Conservation (phyloP, 2,329 filamentous ascomycete genomes). For the Nigrospora osmanthi region DNA sequence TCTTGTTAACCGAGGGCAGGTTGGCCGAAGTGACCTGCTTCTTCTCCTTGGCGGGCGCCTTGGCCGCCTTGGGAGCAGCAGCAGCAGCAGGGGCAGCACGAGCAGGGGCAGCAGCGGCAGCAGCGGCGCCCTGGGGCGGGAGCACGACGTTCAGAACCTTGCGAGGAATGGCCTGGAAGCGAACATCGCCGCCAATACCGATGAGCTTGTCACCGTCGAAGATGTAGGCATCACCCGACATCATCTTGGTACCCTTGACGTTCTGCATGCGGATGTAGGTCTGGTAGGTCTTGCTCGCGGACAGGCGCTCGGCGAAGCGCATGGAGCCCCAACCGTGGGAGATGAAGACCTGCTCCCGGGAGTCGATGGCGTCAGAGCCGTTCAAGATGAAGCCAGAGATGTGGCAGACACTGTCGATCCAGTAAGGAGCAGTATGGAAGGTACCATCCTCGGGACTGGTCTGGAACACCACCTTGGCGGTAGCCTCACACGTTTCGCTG, state of each 20-base stretch:
- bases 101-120: slow-evolving; percentile 25
- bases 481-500: slow-evolving; percentile 42
- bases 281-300: slow-evolving; percentile 39
- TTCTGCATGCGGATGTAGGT: slow-evolving; percentile 52
- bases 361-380: slow-evolving; percentile 46
- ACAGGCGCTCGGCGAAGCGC: slow-evolving; percentile 38
- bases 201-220: slow-evolving; percentile 44
- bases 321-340: slow-evolving; percentile 52
- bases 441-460: slow-evolving; percentile 37
- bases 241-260: slow-evolving; percentile 40
- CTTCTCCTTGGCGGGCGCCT: slow-evolving; percentile 29
- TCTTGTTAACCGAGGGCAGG: slow-evolving; percentile 41
- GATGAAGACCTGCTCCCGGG: slow-evolving; percentile 47
- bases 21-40: slow-evolving; percentile 37
- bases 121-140: slow-evolving; percentile 46
- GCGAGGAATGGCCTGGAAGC: slow-evolving; percentile 61
- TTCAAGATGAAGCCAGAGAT: slow-evolving; percentile 56
- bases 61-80: slow-evolving; percentile 24
- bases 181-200: slow-evolving; percentile 45
- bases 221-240: slow-evolving; percentile 45
- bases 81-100: slow-evolving; percentile 21
- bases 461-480: slow-evolving; percentile 44
- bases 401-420: slow-evolving; percentile 51
- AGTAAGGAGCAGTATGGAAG: slow-evolving; percentile 50
- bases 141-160: slow-evolving; percentile 59